These are phyloP conservation scores for Takashimella koratensis DNA, from an alignment of 1,284 basidiomycete species.

Conservation along the genomic window DNA sequence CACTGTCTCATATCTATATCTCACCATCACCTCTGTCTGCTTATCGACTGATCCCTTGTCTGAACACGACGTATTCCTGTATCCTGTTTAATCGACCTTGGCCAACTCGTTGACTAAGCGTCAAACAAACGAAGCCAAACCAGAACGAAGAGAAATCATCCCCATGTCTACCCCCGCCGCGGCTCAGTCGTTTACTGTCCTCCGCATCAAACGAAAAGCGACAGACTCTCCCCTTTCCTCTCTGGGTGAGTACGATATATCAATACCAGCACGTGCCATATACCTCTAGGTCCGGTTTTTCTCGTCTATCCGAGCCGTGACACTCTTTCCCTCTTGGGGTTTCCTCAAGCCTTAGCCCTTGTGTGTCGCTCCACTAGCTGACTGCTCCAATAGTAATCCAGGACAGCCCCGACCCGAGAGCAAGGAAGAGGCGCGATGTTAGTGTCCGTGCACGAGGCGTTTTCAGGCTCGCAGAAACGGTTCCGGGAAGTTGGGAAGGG, in stretches of 20 bases:
- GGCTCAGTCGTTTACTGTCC: constrained; percentile 35
- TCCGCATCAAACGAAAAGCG: constrained; percentile 50
- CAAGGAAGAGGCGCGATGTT: constrained; percentile 29
- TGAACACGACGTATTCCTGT: too few relatives aligned
- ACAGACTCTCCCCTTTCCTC: constrained; percentile 47
- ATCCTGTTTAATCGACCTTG: too few relatives aligned
- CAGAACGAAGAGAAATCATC: background rate
- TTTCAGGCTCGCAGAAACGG: constrained; percentile 49
- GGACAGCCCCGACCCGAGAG: constrained; percentile 21
- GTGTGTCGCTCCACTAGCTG: background rate
- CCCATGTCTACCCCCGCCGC: background rate
- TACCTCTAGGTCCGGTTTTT: too few relatives aligned
- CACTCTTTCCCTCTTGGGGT: background rate
- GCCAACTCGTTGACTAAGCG: too few relatives aligned
- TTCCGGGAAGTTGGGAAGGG: constrained; percentile 46
- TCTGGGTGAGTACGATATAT: constrained; percentile 34
- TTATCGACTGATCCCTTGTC: too few relatives aligned
- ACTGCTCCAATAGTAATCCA: constrained; percentile 39
- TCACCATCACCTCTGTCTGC: too few relatives aligned
- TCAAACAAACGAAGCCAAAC: background rate
- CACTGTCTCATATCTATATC: too few relatives aligned
- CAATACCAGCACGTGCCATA: too few relatives aligned
- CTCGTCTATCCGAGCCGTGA: too few relatives aligned
- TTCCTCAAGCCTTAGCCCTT: background rate
- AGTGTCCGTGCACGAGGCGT: constrained; percentile 33